phyloP scores from a whole-genome alignment of 169 alveolate species.

The Hepatocystis sp. region DNA sequence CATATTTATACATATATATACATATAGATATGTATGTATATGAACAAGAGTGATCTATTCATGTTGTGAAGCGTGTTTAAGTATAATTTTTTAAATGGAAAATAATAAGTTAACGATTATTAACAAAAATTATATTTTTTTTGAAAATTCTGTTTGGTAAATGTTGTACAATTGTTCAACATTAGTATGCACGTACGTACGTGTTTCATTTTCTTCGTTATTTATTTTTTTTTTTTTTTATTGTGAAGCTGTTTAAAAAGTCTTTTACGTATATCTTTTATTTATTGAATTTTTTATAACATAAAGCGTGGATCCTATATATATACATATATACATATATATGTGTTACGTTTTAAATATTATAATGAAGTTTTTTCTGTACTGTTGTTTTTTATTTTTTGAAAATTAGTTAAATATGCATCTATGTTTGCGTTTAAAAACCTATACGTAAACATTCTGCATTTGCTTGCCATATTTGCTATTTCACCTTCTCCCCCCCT shows the following conservation, averaged over 20 bases:
- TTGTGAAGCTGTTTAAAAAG: constrained; percentile 23
- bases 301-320: constrained; percentile 9
- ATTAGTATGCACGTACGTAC: constrained; percentile 11
- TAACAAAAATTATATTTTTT: too few relatives aligned
- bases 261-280: constrained; percentile 9
- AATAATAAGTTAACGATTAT: too few relatives aligned
- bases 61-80: too few relatives aligned
- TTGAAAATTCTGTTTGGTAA: background rate
- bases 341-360: constrained; percentile 8
- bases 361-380: constrained; percentile 15
- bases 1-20: constrained; percentile 8
- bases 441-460: too few relatives aligned
- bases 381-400: constrained; percentile 8
- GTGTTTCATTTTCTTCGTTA: background rate
- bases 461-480: too few relatives aligned
- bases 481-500: too few relatives aligned
- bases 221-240: constrained; percentile 30
- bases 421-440: too few relatives aligned
- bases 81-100: too few relatives aligned
- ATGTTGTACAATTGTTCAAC: constrained; percentile 18
- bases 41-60: too few relatives aligned
- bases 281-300: constrained; percentile 5
- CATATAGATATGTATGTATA: background rate
- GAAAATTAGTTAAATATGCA: background rate
- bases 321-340: too few relatives aligned